Evolutionary conservation across 495 filamentous ascomycete genomes (phyloP), one percentile per base, ranked within the genome.

Genomic region (Staphylotrichum tortipilum): DNA sequence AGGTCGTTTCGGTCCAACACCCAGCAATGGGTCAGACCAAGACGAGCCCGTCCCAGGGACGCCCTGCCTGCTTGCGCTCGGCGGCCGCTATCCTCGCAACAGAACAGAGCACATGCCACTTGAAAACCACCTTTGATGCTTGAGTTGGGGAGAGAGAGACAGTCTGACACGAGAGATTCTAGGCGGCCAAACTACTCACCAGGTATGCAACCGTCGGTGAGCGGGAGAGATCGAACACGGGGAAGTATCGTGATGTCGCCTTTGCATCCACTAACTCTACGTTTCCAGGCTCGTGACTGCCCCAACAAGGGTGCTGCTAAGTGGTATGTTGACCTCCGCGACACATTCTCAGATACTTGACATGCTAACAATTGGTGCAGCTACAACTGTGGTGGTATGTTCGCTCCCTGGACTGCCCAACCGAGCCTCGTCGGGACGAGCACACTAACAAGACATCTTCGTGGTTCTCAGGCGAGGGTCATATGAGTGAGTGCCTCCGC

Each of bases 271-370:
- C 62, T 67, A 43, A 67, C 60, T 44, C 19, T 10, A 21, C 14
- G 7, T 39, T 43, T 42, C 52, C 59, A 87, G 85, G 87, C 89
- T 58, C 88, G 89, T 61, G 91, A 96, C 60, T 97, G 91, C 78
- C 90, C 91, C 56, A 89, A 84, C 77, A 87, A 89, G 72, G 89
- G 88, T 52, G 88, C 83, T 49, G 86, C 89, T 38, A 94, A 90
- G 64, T 97, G 91, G 82, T 88, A 73, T 68, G 74, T 65, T 23
- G 12, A 48, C 33, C 53, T 47, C 21, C 29, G 14, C 48, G 22
- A 40, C 28, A 10, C 28, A 2, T 4, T 18, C n/a, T 9, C 33
- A 22, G 5, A 11, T 23, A 14, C 7, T 53, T 44, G 14, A 33
- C 43, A 67, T 36, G 62, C 62, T 62, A 48, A 64, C 65, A 61